Evolutionary conservation across 371 early-diverging fungal genomes (phyloP).

Genomic region (Circinella umbellata): DNA sequence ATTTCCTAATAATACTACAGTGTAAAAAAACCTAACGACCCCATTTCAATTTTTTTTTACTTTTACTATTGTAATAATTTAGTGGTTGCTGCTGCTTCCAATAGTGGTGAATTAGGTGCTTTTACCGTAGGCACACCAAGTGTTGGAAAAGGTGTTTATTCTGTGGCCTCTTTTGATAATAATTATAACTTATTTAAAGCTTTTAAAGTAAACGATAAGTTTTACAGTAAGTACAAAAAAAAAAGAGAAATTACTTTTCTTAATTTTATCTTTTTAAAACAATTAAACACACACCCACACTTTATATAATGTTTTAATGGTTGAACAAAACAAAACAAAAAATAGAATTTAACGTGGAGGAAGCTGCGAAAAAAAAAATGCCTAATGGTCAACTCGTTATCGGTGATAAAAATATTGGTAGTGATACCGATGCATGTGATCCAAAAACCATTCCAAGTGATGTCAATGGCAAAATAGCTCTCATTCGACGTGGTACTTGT

Average conservation of each 20-base stretch:
- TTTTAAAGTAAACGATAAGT: neutral
- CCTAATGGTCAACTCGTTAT: conserved; percentile 23
- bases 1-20: too few species aligned
- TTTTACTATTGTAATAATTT: neutral
- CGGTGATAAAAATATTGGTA: conserved; percentile 21
- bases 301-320: neutral
- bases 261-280: neutral
- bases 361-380: neutral
- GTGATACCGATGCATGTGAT: conserved; percentile 21
- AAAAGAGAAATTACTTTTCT: too few species aligned
- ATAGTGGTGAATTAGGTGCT: conserved; percentile 54
- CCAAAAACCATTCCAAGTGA: conserved; percentile 16
- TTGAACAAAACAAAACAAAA: neutral
- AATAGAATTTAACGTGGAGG: neutral
- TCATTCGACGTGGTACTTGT: conserved; percentile 61
- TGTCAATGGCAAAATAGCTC: conserved; percentile 44
- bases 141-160: conserved; percentile 48
- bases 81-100: conserved; percentile 60
- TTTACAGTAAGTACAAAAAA: neutral
- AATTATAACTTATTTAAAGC: neutral
- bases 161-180: conserved; percentile 65
- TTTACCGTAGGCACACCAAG: conserved; percentile 51
- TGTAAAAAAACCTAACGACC: too few species aligned
- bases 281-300: neutral
- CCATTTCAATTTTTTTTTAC: neutral